These are phyloP conservation scores for Pseudogymnoascus sp. DNA, from an alignment of 2,329 filamentous ascomycete genomes.

Conservation along the genomic window DNA sequence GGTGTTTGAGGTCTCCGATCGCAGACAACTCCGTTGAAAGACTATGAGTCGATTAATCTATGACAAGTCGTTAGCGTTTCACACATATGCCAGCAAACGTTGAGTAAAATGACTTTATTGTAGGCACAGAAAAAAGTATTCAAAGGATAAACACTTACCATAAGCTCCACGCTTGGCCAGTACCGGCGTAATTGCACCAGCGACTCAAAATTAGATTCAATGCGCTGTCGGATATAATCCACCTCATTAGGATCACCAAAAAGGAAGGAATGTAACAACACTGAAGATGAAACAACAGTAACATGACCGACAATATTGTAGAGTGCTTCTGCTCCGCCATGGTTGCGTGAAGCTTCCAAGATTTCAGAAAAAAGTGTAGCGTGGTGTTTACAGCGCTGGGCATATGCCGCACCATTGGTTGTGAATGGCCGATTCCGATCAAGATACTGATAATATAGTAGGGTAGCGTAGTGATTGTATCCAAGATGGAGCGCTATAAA, in stretches of 20 bases:
- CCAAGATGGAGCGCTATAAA: slow-evolving; percentile 34
- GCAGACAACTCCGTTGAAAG: slow-evolving; percentile 15
- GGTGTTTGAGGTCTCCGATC: slow-evolving; percentile 9
- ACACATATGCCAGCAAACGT: neutral
- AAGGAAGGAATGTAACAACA: slow-evolving; percentile 29
- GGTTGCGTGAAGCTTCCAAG: slow-evolving; percentile 20
- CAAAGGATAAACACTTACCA: slow-evolving; percentile 11
- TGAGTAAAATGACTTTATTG: neutral
- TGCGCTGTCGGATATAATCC: neutral
- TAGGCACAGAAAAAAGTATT: neutral
- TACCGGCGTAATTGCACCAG: slow-evolving; percentile 15
- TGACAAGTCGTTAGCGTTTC: neutral
- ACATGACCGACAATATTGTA: slow-evolving; percentile 31
- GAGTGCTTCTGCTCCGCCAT: slow-evolving; percentile 25
- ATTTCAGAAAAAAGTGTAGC: slow-evolving; percentile 26
- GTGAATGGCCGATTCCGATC: slow-evolving; percentile 18
- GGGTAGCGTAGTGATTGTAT: slow-evolving; percentile 32
- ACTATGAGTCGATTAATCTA: slow-evolving; percentile 14
- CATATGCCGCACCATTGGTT: slow-evolving; percentile 9
- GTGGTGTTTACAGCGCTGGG: slow-evolving; percentile 25
- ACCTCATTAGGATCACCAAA: slow-evolving; percentile 23
- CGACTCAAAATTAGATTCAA: slow-evolving; percentile 16
- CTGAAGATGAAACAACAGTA: slow-evolving; percentile 31
- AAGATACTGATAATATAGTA: slow-evolving; percentile 34
- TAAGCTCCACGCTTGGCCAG: slow-evolving; percentile 14